Percentiles rank a stretch among this genome's conserved stretches.
Evolutionary conservation across 2,329 filamentous ascomycete genomes (phyloP).

Genomic region (Verticillium nonalfalfae): DNA sequence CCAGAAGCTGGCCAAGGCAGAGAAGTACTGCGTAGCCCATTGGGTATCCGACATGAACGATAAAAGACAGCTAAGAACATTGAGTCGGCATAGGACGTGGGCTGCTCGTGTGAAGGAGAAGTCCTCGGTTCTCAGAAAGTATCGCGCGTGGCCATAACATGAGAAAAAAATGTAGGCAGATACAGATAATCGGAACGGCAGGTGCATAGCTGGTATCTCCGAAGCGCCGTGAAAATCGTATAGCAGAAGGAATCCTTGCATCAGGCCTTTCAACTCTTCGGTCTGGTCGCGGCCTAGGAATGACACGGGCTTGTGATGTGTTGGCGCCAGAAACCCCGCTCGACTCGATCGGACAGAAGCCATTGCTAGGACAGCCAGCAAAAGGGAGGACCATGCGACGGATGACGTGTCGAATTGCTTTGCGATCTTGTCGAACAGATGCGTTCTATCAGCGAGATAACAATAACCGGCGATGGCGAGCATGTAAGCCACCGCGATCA

Average conservation of each 20-base stretch:
- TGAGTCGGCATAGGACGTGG: slow-evolving; percentile 43
- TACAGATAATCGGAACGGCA: slow-evolving; percentile 46
- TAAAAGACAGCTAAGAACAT: slow-evolving; percentile 46
- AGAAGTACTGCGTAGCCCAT: slow-evolving; percentile 49
- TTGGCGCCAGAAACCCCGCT: neutral
- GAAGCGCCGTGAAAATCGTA: slow-evolving; percentile 52
- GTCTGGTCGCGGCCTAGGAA: slow-evolving; percentile 47
- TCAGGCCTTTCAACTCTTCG: slow-evolving; percentile 62
- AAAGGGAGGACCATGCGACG: slow-evolving; percentile 15
- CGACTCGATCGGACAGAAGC: neutral
- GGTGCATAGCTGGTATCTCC: slow-evolving; percentile 42
- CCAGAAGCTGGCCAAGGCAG: slow-evolving; percentile 55
- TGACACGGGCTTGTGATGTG: neutral
- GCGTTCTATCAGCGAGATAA: slow-evolving; percentile 47
- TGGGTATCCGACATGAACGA: slow-evolving; percentile 49
- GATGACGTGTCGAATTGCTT: slow-evolving; percentile 31
- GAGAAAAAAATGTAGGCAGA: slow-evolving; percentile 57
- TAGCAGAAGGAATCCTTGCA: slow-evolving; percentile 46
- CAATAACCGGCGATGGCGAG: slow-evolving; percentile 29
- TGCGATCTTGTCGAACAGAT: slow-evolving; percentile 43
- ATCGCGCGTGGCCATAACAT: slow-evolving; percentile 54
- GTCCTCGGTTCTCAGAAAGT: slow-evolving; percentile 49
- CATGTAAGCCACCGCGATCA: slow-evolving; percentile 20
- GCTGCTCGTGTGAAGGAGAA: slow-evolving; percentile 48
- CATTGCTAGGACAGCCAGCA: slow-evolving; percentile 15